These are phyloP conservation scores for Cryptosporidium tyzzeri DNA, from an alignment of 169 alveolate genomes.

Conservation along the genomic window DNA sequence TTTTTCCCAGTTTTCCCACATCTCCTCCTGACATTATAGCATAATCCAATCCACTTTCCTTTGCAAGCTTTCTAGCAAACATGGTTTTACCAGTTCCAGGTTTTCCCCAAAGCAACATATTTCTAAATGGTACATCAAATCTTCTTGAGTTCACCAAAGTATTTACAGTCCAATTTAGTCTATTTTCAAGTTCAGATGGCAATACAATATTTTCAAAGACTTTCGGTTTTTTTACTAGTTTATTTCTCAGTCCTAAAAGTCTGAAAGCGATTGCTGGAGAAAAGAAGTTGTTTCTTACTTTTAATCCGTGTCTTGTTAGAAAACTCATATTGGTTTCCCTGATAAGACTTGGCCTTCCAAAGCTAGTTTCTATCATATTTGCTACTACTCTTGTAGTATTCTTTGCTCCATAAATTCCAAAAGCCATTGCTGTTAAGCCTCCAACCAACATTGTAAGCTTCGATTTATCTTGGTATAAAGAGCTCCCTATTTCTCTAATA, in stretches of 20 bases:
- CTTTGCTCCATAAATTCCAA: constrained; percentile 86
- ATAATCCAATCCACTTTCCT: constrained; percentile 93
- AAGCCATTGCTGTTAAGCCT: constrained; percentile 83
- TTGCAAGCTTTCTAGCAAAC: constrained; percentile 92
- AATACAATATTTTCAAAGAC: constrained; percentile 90
- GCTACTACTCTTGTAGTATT: constrained; percentile 81
- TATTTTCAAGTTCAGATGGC: constrained; percentile 87
- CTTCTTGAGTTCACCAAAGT: constrained; percentile 91
- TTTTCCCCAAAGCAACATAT: constrained; percentile 93
- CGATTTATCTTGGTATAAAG: constrained; percentile 62
- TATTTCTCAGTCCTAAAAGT: constrained; percentile 63
- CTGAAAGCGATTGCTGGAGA: constrained; percentile 26
- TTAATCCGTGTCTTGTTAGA: constrained; percentile 25
- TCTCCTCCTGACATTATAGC: constrained; percentile 97
- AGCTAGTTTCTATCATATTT: constrained; percentile 77
- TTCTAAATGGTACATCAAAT: constrained; percentile 92
- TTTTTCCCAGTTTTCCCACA: constrained; percentile 95
- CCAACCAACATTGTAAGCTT: constrained; percentile 80
- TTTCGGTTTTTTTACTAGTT: constrained; percentile 38
- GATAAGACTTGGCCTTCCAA: constrained; percentile 82
- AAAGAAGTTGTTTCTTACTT: constrained; percentile 60
- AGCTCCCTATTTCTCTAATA: constrained; percentile 77
- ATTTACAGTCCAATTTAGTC: constrained; percentile 93
- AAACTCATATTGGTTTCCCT: constrained; percentile 78
- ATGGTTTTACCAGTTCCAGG: constrained; percentile 97